Percentiles rank a stretch among this genome's conserved stretches.
phyloP scores from a whole-genome alignment of 352 stramenopile species.

The Chrysophaeum taylorii region DNA sequence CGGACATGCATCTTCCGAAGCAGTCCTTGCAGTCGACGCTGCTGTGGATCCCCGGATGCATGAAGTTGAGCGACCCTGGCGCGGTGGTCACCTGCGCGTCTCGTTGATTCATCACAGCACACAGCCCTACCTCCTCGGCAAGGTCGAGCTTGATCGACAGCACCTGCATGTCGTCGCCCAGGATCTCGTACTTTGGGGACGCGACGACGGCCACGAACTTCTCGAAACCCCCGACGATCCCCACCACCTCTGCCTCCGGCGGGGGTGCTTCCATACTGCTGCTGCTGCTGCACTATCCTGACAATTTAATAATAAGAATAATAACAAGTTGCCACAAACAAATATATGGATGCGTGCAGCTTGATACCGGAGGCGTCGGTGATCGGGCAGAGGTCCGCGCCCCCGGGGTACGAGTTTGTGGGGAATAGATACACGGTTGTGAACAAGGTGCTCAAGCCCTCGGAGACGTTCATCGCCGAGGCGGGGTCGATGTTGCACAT shows the following conservation, averaged over 20 bases:
- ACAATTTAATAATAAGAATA: too few species aligned
- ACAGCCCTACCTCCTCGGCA: constrained; percentile 8
- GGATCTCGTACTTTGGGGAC: constrained; percentile 6
- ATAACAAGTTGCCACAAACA: too few species aligned
- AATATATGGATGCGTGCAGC: too few species aligned
- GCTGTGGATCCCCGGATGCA: constrained; percentile 8
- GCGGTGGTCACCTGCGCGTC: constrained; percentile 7
- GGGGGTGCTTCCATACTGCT: too few species aligned
- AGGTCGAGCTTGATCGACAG: background rate
- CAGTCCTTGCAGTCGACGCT: constrained; percentile 3
- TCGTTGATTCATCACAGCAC: too few species aligned
- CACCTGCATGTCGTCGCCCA: constrained; percentile 6
- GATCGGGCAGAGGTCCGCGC: background rate
- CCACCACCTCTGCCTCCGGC: too few species aligned
- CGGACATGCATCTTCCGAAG: background rate
- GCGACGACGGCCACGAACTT: too few species aligned
- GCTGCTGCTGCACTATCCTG: too few species aligned
- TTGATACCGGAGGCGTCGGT: too few species aligned
- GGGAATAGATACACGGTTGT: background rate
- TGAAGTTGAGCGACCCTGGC: constrained; percentile 23
- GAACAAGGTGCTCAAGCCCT: background rate
- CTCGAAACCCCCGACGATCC: too few species aligned
- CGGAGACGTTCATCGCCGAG: constrained; percentile 16
- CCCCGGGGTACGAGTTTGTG: background rate
- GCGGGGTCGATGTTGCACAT: constrained; percentile 24